These are phyloP conservation scores for Chalciporus pseudorubinellus DNA, from an alignment of 768 basidiomycete species.

Conservation along the genomic window DNA sequence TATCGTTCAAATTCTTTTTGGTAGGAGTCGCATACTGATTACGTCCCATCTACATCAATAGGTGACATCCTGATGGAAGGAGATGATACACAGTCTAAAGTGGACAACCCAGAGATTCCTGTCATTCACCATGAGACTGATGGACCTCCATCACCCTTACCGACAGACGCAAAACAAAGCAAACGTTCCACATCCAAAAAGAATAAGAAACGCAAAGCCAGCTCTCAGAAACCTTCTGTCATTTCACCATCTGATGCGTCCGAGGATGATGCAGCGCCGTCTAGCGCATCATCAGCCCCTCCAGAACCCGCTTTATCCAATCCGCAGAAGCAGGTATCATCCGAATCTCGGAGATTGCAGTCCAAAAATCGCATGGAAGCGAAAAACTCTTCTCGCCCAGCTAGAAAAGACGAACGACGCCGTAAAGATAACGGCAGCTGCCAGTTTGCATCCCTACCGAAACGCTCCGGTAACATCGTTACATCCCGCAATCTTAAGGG, in stretches of 20 bases:
- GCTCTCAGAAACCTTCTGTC: slow-evolving; percentile 18
- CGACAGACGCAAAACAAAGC: not conserved
- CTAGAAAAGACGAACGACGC: not conserved
- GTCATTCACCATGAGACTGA: not conserved
- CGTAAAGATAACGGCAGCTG: not conserved
- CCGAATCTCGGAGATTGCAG: slow-evolving; percentile 2
- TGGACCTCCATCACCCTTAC: not conserved
- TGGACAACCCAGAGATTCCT: not conserved
- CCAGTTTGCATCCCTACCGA: not conserved
- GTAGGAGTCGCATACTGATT: not conserved
- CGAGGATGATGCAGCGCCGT: slow-evolving; percentile 18
- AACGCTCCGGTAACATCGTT: not conserved
- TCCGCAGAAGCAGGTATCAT: slow-evolving; percentile 11
- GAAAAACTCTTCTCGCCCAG: not conserved
- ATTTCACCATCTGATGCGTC: slow-evolving; percentile 20
- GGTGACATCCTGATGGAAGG: not conserved
- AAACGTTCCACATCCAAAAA: not conserved
- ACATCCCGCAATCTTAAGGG: not conserved
- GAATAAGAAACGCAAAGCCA: slow-evolving; percentile 23
- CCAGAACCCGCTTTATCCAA: slow-evolving; percentile 1
- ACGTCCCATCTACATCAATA: not conserved
- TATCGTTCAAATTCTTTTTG: not conserved
- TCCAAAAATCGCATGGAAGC: not conserved
- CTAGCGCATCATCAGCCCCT: not conserved
- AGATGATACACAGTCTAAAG: not conserved